These are phyloP conservation scores for Trichoderma sp. DNA, from an alignment of 2,329 filamentous ascomycete genomes.

Conservation along the genomic window DNA sequence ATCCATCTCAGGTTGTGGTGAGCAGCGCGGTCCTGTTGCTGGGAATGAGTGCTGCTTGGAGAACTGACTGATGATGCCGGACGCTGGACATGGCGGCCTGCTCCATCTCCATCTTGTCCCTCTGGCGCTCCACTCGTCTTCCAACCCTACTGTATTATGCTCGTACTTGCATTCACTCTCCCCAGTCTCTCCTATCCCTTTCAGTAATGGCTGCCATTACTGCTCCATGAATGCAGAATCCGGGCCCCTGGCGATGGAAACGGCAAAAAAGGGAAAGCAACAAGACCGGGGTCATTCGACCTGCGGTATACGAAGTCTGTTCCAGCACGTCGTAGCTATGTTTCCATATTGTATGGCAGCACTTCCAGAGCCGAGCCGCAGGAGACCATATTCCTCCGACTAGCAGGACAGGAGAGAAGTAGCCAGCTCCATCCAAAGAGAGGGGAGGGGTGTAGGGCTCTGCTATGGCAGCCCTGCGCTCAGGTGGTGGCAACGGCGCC, in stretches of 20 bases:
- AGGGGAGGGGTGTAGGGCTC: slow-evolving; percentile 17
- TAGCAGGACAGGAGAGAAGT: neutral
- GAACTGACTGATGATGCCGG: neutral
- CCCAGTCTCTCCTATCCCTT: neutral
- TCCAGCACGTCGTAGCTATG: neutral
- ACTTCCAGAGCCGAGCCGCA: neutral
- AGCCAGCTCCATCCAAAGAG: neutral
- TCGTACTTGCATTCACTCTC: neutral
- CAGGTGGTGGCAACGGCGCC: neutral
- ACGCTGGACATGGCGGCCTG: slow-evolving; percentile 6
- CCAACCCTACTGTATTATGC: neutral
- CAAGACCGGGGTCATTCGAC: neutral
- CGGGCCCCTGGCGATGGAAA: neutral
- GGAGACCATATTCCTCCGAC: slow-evolving; percentile 3
- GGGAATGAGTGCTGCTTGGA: neutral
- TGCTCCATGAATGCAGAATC: neutral
- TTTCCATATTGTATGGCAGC: neutral
- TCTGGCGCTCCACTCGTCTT: slow-evolving; percentile 1
- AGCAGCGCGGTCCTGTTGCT: neutral
- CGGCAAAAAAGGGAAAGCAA: neutral
- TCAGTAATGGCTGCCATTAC: neutral
- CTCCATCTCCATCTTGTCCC: neutral
- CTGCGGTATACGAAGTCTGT: neutral
- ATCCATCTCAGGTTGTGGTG: slow-evolving; percentile 18
- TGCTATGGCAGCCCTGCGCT: neutral